These are phyloP conservation scores for Xylaria bambusicola DNA, from an alignment of 495 filamentous ascomycete genomes.

Conservation along the genomic window DNA sequence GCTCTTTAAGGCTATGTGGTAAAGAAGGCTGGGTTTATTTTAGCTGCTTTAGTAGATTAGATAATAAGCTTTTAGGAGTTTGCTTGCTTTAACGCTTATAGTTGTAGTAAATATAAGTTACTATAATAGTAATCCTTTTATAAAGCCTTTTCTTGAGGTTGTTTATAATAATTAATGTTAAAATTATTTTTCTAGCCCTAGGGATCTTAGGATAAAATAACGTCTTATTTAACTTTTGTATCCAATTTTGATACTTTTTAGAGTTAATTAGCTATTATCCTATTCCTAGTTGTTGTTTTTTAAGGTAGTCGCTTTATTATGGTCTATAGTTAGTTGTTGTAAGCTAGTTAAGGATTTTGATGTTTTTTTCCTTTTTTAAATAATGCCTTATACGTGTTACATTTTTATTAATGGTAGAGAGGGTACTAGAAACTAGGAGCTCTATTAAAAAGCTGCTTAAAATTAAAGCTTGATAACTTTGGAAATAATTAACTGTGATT, in stretches of 20 bases:
- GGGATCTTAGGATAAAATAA: constrained; percentile 50
- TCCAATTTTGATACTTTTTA: constrained; percentile 38
- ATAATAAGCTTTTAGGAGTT: constrained; percentile 24
- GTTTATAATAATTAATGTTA: constrained; percentile 39
- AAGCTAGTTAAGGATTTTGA: constrained; percentile 32
- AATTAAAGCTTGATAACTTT: neutral
- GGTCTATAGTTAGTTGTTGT: constrained; percentile 23
- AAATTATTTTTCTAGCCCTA: constrained; percentile 37
- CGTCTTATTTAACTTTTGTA: constrained; percentile 23
- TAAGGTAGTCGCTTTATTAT: constrained; percentile 28
- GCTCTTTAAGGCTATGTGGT: constrained; percentile 26
- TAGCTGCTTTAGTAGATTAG: constrained; percentile 38
- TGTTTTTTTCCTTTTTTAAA: neutral
- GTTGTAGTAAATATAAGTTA: constrained; percentile 49
- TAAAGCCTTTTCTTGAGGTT: constrained; percentile 28
- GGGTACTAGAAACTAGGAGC: neutral
- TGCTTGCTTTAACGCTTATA: constrained; percentile 35
- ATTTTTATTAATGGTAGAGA: neutral
- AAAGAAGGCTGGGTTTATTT: constrained; percentile 22
- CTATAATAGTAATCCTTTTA: constrained; percentile 31
- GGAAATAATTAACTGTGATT: neutral
- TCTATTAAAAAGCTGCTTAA: neutral
- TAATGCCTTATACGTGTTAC: neutral
- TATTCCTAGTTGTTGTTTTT: constrained; percentile 37
- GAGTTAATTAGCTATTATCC: constrained; percentile 48